These are phyloP conservation scores for Platismatia glauca DNA, from an alignment of 495 filamentous ascomycete genomes.

Conservation along the genomic window DNA sequence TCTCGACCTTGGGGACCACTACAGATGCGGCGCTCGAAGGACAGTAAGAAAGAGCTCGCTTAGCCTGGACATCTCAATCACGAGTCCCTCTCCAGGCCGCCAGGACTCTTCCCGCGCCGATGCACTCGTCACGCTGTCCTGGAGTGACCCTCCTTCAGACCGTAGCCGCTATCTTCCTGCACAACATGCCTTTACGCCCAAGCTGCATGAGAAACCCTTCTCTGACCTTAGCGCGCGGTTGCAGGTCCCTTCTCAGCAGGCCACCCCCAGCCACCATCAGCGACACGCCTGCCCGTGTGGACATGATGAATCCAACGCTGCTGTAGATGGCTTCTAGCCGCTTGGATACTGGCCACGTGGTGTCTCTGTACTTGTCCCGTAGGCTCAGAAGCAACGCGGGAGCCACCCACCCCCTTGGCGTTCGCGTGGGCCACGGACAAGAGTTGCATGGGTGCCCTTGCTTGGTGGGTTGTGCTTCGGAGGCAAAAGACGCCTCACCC, in stretches of 20 bases:
- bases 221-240: constrained; percentile 8
- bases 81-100: neutral
- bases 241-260: constrained; percentile 3
- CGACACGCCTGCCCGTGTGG: neutral
- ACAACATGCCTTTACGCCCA: constrained; percentile 7
- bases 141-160: neutral
- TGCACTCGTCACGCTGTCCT: neutral
- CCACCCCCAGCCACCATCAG: neutral
- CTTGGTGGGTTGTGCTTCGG: neutral
- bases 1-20: neutral
- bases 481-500: constrained; percentile 5
- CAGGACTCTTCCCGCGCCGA: neutral
- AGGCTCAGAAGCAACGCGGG: neutral
- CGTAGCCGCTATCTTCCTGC: constrained; percentile 1
- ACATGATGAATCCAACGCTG: constrained; percentile 10
- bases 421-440: neutral
- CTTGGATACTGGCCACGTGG: neutral
- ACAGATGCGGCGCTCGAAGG: neutral
- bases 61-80: neutral
- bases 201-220: constrained; percentile 1
- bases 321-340: constrained; percentile 2
- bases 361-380: neutral
- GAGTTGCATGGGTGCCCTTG: neutral
- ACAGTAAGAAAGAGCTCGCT: neutral
- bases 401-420: neutral